Conservation (phyloP, 495 filamentous ascomycete species). For the Hypoxylon trugodes region DNA sequence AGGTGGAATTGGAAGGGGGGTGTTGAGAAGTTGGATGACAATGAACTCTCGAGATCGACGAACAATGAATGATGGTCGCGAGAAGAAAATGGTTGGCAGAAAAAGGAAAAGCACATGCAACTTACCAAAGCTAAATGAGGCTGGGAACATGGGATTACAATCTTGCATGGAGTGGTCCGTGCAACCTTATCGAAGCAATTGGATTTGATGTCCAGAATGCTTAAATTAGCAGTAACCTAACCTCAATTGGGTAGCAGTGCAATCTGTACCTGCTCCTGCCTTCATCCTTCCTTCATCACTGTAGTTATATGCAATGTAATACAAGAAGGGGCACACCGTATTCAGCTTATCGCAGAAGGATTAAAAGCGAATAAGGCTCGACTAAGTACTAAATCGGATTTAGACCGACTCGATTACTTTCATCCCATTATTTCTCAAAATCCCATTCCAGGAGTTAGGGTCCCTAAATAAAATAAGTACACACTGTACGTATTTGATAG, state of each 20-base stretch:
- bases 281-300: not conserved
- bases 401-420: no score
- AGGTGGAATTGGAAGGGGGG: conserved; percentile 8
- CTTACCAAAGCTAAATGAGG: conserved; percentile 27
- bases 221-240: no score
- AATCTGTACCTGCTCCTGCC: no score
- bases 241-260: no score
- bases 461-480: not conserved
- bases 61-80: conserved; percentile 39
- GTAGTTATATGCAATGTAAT: no score
- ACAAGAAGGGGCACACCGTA: no score
- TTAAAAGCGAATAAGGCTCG: no score
- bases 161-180: conserved; percentile 11
- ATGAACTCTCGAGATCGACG: conserved; percentile 30
- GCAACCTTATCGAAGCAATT: conserved; percentile 9
- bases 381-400: no score
- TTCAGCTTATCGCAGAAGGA: not conserved
- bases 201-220: not conserved
- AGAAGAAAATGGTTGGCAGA: conserved; percentile 26
- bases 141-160: conserved; percentile 24
- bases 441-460: no score
- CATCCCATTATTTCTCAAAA: no score
- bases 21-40: conserved; percentile 15
- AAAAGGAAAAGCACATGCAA: conserved; percentile 35
- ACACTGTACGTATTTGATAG: not conserved